Evolutionary conservation across 768 basidiomycete species (phyloP), one percentile per base, ranked within the genome.

Genomic region (Mycena galopus): DNA sequence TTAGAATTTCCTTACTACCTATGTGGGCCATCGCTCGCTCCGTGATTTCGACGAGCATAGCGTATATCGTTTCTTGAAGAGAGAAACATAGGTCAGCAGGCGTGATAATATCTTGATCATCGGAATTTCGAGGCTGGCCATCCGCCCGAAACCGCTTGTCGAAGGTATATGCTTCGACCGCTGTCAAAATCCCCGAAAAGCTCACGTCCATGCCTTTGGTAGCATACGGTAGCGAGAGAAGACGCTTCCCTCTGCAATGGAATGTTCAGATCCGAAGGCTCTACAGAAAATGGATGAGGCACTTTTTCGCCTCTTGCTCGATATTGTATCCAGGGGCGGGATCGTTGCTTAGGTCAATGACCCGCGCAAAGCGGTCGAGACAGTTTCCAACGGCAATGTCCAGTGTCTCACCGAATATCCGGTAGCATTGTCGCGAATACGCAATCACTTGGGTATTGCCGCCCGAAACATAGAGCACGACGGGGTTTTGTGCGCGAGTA

Each of bases 351-450:
- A 99, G 84, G 71, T 95, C 93, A 64, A 99, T 95, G 16, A 97
- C 95, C 56, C 98, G 87, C 2, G 98, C 98, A 78, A 99, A 99
- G 12, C 98, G 92, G 81, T 99, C 98, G 27, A 99, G 86, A 79
- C 98, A 99, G 80, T 99, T 99, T 42, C 98, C 98, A 37, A 99
- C 96, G n/a, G 98, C 98, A 67, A 99, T 99, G 79, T 99, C 98
- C 65, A 99, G 88, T 2, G 98, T 99, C 83, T 99, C 98, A 19
- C 98, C 98, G 78, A 99, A 99, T 71, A 99, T 99, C 51, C 98
- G 91, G 81, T 99, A 99, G 73, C 96, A 91, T 81, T 99, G 96
- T 70, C 94, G 93, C 25, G 97, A 99, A 82, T 99, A 99, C 1
- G 98, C 98, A 77, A 99, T 99, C 19, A 99, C 97, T 82, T 99